Conservation (phyloP, 306 rosid species). For the Medicago arabica region DNA sequence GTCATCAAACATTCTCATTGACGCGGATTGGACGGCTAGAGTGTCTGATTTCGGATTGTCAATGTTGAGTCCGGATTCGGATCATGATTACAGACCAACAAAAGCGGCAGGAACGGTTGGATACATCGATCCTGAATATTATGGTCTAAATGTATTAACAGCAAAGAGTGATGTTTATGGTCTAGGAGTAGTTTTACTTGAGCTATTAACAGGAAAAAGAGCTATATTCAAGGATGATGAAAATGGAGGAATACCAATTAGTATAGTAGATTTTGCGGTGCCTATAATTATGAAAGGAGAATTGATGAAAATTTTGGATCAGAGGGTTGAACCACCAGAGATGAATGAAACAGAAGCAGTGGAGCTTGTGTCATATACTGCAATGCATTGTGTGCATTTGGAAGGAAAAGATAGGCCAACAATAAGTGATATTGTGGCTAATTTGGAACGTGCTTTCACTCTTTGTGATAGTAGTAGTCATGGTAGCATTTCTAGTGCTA, state of each 20-base stretch:
- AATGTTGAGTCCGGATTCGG: slow-evolving; percentile 74
- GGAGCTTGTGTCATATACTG: slow-evolving; percentile 85
- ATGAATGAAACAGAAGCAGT: slow-evolving; percentile 83
- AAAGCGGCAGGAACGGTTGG: slow-evolving; percentile 95
- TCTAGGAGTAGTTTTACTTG: slow-evolving; percentile 85
- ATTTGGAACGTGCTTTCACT: slow-evolving; percentile 82
- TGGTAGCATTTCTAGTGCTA: slow-evolving; percentile 88
- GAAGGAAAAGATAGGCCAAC: slow-evolving; percentile 97
- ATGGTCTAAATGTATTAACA: slow-evolving; percentile 88
- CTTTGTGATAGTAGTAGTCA: slow-evolving; percentile 86
- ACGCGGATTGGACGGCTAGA: slow-evolving; percentile 75
- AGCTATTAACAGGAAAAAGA: slow-evolving; percentile 90
- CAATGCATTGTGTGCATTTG: slow-evolving; percentile 87
- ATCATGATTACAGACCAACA: slow-evolving; percentile 55
- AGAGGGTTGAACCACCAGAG: slow-evolving; percentile 71
- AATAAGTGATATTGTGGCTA: slow-evolving; percentile 87
- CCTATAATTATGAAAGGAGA: slow-evolving; percentile 76
- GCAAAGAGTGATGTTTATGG: slow-evolving; percentile 97
- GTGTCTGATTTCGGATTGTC: slow-evolving; percentile 97
- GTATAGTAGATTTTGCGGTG: slow-evolving; percentile 79
- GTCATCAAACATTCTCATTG: slow-evolving; percentile 88
- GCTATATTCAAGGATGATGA: slow-evolving; percentile 77
- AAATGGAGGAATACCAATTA: slow-evolving; percentile 66
- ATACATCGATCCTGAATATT: slow-evolving; percentile 97
- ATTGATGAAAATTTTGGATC: slow-evolving; percentile 66